Evolutionary conservation across 805 yeast species (phyloP).

Genomic region (Zygosaccharomyces pseudorouxii): DNA sequence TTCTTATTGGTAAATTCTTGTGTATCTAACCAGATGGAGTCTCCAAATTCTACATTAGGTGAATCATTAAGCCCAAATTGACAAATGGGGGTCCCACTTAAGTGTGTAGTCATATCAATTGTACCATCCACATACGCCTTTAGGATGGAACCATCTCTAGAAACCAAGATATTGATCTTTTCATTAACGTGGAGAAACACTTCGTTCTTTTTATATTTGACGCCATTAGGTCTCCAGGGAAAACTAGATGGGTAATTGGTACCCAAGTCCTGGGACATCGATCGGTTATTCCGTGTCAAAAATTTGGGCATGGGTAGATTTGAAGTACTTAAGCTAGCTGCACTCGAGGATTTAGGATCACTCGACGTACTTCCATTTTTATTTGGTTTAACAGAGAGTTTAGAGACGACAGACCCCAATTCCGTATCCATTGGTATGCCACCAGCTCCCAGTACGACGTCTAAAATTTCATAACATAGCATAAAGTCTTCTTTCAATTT

Average conservation of each 20-base stretch:
- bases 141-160: slow-evolving; percentile 57
- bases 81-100: slow-evolving; percentile 82
- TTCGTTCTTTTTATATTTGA: slow-evolving; percentile 78
- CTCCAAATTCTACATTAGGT: slow-evolving; percentile 22
- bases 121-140: slow-evolving; percentile 74
- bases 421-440: slow-evolving; percentile 32
- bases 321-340: slow-evolving; percentile 3
- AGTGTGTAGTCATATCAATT: slow-evolving; percentile 61
- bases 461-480: slow-evolving; percentile 69
- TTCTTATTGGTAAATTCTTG: slow-evolving; percentile 30
- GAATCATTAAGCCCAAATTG: slow-evolving; percentile 71
- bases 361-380: slow-evolving; percentile 10
- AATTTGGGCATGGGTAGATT: slow-evolving; percentile 20
- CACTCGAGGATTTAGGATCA: slow-evolving; percentile 1
- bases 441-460: slow-evolving; percentile 48
- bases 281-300: slow-evolving; percentile 15
- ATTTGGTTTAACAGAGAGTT: slow-evolving; percentile 25
- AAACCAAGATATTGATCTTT: slow-evolving; percentile 63
- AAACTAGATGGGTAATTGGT: slow-evolving; percentile 37
- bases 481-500: slow-evolving; percentile 62
- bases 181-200: slow-evolving; percentile 73
- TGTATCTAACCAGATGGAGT: slow-evolving; percentile 13
- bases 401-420: slow-evolving; percentile 21
- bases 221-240: slow-evolving; percentile 68
- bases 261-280: slow-evolving; percentile 16